Evolutionary conservation across 2,329 filamentous ascomycete genomes (phyloP), one percentile per base, ranked within the genome.

Genomic region (Ophiostoma quercus): DNA sequence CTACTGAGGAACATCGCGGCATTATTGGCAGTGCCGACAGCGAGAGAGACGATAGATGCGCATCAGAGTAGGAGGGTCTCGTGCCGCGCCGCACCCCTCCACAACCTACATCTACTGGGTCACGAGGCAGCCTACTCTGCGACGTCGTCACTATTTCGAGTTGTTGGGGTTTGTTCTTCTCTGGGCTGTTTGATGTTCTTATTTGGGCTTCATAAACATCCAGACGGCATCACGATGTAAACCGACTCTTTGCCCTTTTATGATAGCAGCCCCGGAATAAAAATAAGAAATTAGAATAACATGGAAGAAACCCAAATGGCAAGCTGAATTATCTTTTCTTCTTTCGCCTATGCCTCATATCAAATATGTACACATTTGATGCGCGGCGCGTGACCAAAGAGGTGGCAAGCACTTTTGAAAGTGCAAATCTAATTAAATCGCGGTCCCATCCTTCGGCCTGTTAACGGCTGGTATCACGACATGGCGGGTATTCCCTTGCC

Each of bases 401-500:
- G 22, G 11, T 29, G 25, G 6, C 57, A 32, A 62, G 57, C 57
- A 62, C 25, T 25, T 25, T 57, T 32, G 4, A 39, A 65, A 65
- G 14, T 65, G 60, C 60, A 65, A 65, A 65, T 65, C 6, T 39
- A 37, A 11, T 9, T n/a, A 65, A 16, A 63, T 63, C 32, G 5
- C 6, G 19, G 62, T n/a, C 19, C 22, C 9, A 39, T 22, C 62
- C 62, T 65, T 39, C 32, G 14, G 57, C 57, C 6, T n/a, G 1
- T n/a, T 65, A 34, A 65, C 34, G 62, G 34, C 62, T 63, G 14
- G 62, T 65, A 65, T 39, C 34, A 65, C 62, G 62, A 65, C 62
- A 39, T 65, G 62, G 34, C 62, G 62, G 62, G 62, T 65, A 65
- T 12, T 65, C 34, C 62, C 62, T 65, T 65, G 62, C 34, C 32